Percentiles rank a stretch among this genome's conserved stretches.
phyloP scores from a whole-genome alignment of 2,329 filamentous ascomycete species.

The Mollisiaceae sp. region DNA sequence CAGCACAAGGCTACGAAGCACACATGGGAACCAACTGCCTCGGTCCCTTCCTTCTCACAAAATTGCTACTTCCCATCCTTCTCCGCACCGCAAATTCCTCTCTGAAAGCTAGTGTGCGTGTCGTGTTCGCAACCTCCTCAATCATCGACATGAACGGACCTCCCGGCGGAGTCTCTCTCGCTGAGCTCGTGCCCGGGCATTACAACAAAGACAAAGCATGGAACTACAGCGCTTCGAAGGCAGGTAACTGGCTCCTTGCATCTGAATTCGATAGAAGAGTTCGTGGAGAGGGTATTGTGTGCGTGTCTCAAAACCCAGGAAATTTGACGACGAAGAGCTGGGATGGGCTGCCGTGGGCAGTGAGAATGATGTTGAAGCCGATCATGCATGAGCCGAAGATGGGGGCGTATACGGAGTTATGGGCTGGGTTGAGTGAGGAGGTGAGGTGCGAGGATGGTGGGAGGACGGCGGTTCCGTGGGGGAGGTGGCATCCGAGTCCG shows the following conservation, averaged over 20 bases:
- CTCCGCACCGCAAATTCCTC: slow-evolving; percentile 17
- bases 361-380: slow-evolving; percentile 15
- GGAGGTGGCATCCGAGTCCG: slow-evolving; percentile 46
- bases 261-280: slow-evolving; percentile 20
- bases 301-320: slow-evolving; percentile 27
- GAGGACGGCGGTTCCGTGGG: slow-evolving; percentile 36
- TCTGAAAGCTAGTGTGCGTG: slow-evolving; percentile 23
- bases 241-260: slow-evolving; percentile 31
- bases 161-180: slow-evolving; percentile 22
- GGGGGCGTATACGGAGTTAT: slow-evolving; percentile 35
- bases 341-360: slow-evolving; percentile 11
- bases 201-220: slow-evolving; percentile 6
- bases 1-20: slow-evolving; percentile 42
- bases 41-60: slow-evolving; percentile 45
- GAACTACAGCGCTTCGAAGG: slow-evolving; percentile 32
- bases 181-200: slow-evolving; percentile 19
- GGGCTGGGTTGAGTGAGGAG: slow-evolving; percentile 28
- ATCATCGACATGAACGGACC: slow-evolving; percentile 27
- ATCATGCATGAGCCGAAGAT: slow-evolving; percentile 28
- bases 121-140: slow-evolving; percentile 30
- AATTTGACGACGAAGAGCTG: slow-evolving; percentile 26
- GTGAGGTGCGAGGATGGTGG: slow-evolving; percentile 28
- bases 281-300: slow-evolving; percentile 23
- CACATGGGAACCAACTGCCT: slow-evolving; percentile 46
- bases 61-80: slow-evolving; percentile 40